Evolutionary conservation across 2,329 filamentous ascomycete species (phyloP).

Genomic region (Microsporum ferrugineum): DNA sequence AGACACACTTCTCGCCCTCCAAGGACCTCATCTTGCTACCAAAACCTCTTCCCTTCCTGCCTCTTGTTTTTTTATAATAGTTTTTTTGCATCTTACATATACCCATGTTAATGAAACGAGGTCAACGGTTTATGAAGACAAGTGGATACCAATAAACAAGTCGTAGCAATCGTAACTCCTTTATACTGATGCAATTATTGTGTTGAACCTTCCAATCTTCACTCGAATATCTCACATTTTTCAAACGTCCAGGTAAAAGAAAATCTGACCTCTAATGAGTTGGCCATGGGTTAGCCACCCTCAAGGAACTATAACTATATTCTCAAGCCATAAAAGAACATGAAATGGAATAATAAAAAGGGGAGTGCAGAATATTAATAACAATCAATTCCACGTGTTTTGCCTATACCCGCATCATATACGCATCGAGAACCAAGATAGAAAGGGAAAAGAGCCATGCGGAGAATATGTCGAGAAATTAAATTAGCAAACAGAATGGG

Average conservation of each 20-base stretch:
- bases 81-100: slow-evolving; percentile 3
- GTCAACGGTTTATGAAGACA: slow-evolving; percentile 2
- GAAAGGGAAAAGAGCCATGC: neutral
- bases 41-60: neutral
- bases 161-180: neutral
- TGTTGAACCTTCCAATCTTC: neutral
- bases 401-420: neutral
- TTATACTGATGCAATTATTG: neutral
- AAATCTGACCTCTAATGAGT: neutral
- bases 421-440: neutral
- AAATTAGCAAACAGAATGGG: slow-evolving; percentile 5
- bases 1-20: slow-evolving; percentile 1
- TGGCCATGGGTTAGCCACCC: neutral
- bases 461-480: neutral
- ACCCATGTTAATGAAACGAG: slow-evolving; percentile 5
- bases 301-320: neutral
- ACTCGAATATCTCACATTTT: neutral
- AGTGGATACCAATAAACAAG: neutral
- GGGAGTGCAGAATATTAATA: neutral
- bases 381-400: neutral
- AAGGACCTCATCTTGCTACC: neutral
- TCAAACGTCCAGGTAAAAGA: neutral
- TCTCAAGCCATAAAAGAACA: neutral
- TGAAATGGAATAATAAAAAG: neutral
- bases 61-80: neutral